phyloP scores from a whole-genome alignment of 805 yeast species.

The Starmerella davenportii region DNA sequence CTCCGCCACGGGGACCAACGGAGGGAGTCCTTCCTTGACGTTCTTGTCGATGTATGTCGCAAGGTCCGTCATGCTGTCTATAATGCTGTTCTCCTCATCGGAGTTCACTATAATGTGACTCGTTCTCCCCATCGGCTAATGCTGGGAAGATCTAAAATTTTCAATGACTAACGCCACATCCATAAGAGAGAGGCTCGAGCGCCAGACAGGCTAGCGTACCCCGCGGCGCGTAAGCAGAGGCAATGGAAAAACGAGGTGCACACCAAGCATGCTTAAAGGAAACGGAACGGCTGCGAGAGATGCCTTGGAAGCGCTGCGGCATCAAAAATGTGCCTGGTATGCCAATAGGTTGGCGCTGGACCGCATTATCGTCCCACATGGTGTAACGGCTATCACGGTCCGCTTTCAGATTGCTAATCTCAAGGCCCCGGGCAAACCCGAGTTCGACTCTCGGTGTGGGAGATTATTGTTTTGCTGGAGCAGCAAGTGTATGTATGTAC shows the following conservation, averaged over 20 bases:
- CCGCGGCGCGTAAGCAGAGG: no score
- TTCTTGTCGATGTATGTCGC: conserved; percentile 23
- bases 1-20: conserved; percentile 17
- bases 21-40: conserved; percentile 16
- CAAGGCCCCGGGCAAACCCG: conserved; percentile 18
- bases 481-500: no score
- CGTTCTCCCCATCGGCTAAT: not conserved
- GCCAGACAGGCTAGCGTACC: no score
- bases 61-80: conserved; percentile 23
- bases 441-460: conserved; percentile 20
- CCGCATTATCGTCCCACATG: conserved; percentile 11
- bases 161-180: not conserved
- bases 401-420: conserved; percentile 13
- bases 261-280: no score
- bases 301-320: no score
- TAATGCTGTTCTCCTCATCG: conserved; percentile 21
- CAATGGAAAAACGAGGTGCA: no score
- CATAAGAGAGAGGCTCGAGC: no score
- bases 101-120: conserved; percentile 23
- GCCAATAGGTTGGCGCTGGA: no score
- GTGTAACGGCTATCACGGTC: conserved; percentile 20
- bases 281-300: no score
- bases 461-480: conserved; percentile 6
- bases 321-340: no score
- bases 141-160: not conserved